Evolutionary conservation across 495 filamentous ascomycete species (phyloP).

Genomic region (Copromyces sp.): DNA sequence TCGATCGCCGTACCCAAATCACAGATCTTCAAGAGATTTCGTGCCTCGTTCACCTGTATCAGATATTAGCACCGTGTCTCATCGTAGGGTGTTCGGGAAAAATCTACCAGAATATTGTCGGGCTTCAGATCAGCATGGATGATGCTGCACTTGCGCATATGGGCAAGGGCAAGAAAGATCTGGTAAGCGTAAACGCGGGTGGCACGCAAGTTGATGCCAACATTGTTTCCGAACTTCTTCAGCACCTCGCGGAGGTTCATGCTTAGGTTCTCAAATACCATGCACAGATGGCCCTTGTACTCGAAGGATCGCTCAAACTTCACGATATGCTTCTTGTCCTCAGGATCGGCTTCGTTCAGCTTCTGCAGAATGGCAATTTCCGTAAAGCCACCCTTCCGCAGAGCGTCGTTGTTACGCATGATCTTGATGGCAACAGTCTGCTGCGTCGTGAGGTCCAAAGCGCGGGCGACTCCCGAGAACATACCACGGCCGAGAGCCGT

Average conservation of each 20-base stretch:
- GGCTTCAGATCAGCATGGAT: slow-evolving; percentile 94
- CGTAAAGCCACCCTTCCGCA: slow-evolving; percentile 87
- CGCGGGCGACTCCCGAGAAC: slow-evolving; percentile 91
- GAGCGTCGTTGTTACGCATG: slow-evolving; percentile 86
- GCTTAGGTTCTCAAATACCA: slow-evolving; percentile 92
- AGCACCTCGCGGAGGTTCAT: slow-evolving; percentile 91
- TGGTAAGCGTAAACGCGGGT: slow-evolving; percentile 85
- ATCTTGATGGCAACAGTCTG: slow-evolving; percentile 82
- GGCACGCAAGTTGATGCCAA: slow-evolving; percentile 78
- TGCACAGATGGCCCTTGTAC: slow-evolving; percentile 88
- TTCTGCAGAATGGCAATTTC: slow-evolving; percentile 87
- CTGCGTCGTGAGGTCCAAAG: slow-evolving; percentile 64
- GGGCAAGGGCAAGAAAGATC: slow-evolving; percentile 79
- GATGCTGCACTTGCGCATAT: slow-evolving; percentile 84
- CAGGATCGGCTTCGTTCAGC: slow-evolving; percentile 70
- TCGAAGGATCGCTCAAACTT: slow-evolving; percentile 80
- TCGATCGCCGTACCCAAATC: slow-evolving; percentile 92
- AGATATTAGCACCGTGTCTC: slow-evolving; percentile 1
- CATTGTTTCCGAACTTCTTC: slow-evolving; percentile 90
- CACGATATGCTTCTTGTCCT: slow-evolving; percentile 87
- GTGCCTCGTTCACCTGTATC: slow-evolving; percentile 62
- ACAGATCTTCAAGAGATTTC: slow-evolving; percentile 84
- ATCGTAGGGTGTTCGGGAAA: neutral
- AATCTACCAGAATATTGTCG: slow-evolving; percentile 74
- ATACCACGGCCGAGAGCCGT: slow-evolving; percentile 86